A percentile compares a stretch with the other conserved stretches of the same genome.
These are phyloP conservation scores for Obelidium mucronatum DNA, from an alignment of 192 early-diverging fungal genomes.

Conservation along the genomic window DNA sequence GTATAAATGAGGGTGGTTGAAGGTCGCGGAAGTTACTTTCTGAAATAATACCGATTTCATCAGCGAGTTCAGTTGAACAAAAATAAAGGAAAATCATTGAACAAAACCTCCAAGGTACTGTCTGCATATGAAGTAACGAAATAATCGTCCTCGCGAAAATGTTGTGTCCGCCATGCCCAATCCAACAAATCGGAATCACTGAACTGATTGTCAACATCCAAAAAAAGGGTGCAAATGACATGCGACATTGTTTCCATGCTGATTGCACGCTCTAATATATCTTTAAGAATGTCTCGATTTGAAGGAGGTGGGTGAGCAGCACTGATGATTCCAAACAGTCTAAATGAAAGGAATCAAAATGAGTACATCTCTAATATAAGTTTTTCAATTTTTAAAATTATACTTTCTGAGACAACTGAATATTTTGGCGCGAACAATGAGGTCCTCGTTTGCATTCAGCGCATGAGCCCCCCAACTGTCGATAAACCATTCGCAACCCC, in stretches of 20 bases:
- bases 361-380: not conserved
- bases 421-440: conserved; percentile 19
- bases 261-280: not conserved
- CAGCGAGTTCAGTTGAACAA: not conserved
- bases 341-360: not conserved
- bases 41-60: not conserved
- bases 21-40: not conserved
- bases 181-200: conserved; percentile 18
- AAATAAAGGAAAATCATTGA: not conserved
- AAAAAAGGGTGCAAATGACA: conserved; percentile 1
- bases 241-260: conserved; percentile 19
- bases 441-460: conserved; percentile 1
- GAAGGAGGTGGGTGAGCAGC: conserved; percentile 17
- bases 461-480: conserved; percentile 9
- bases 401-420: conserved; percentile 28
- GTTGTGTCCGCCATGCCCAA: not conserved
- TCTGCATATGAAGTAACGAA: not conserved
- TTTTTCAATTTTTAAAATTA: not conserved
- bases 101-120: not conserved
- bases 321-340: not conserved
- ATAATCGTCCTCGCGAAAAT: not conserved
- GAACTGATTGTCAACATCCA: conserved; percentile 1
- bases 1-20: not conserved
- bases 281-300: conserved; percentile 31
- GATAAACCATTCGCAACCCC: conserved; percentile 19